Base-by-base conservation (phyloP, 805 yeast species). In the Candida cerambycidarum region DNA sequence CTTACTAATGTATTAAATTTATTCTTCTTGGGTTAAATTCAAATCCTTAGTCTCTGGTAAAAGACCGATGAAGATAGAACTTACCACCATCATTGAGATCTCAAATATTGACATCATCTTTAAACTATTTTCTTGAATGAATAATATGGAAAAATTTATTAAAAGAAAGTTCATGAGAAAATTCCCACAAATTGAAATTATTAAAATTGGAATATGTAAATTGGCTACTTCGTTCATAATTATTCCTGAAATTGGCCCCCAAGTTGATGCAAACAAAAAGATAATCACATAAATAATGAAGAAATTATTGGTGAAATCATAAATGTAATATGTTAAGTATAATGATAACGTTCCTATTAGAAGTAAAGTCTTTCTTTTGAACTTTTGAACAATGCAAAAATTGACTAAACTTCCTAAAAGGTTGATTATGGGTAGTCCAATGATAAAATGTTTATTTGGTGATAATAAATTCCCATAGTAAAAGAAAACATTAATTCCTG, bases 181-280 rank as follows among this genome's bases (percentile, higher is more conserved):
- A 39, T 49, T 49, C 4, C 39, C 32, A 14, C 39, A 31, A 11
- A 44, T 32, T 5, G 47, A 42, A 11, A 47, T 12, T 3, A 43
- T 38, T 16, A 52, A 23, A 30, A 59, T 50, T 3, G 53, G 47
- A 8, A 46, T 15, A 30, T 57, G 53, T 33, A 54, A 49, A 34
- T 60, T 59, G n/a, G 60, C 54, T 13, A 60, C 31, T 10, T 53
- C 51, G 42, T 52, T 57, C 40, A 54, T 52, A 24, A 58, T 12
- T 31, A 61, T 50, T 3, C 62, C 62, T 12, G 56, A 46, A 16
- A 63, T 48, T 3, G 69, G 67, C 4, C 70, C 69, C 71, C 70
- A 64, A 19, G 63, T 47, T 2, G 51, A 32, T 7, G 53, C 36
- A 35, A 49, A 49, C 12, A 31, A 16, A 7, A 46, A 19, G 2